Base-by-base conservation (phyloP, 208 protist species). In the Acanthamoeba polyphaga region DNA sequence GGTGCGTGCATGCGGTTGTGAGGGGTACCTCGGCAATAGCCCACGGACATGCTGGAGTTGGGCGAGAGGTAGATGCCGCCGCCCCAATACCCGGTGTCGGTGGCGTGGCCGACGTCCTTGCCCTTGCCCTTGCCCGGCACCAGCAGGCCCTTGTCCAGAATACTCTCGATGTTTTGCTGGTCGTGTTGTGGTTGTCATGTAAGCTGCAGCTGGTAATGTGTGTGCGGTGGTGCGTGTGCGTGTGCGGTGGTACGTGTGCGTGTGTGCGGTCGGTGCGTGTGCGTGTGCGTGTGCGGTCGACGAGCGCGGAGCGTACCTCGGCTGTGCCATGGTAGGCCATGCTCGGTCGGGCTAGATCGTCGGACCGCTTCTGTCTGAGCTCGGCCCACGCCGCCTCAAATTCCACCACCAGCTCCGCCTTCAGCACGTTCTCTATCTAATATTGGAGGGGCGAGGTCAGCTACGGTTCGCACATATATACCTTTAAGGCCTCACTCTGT, bases 241-340 rank as follows among this genome's bases (percentile, higher is more conserved):
- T 9, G 43, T 46, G 43, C 43, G 43, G 43, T 46, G 43, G 43
- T 46, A 4, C 43, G 43, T 46, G 43, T n/a, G n/a, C n/a, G n/a
- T n/a, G n/a, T n/a, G n/a, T n/a, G n/a, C 12, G 51, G 4, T 13
- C 51, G 51, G 51, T 55, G 51, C 12, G 51, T 13, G 51, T 55
- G 12, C 4, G 51, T 55, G 51, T 3, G 51, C 8, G 51, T 58
- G 53, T 58, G 53, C n/a, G 68, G n/a, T 15, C 38, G 12, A 0
- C n/a, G n/a, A n/a, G n/a, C n/a, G n/a, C n/a, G n/a, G 43, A 15
- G 9, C 70, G 72, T 49, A 80, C 72, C 72, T 89, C 80, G 29
- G 80, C 80, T 15, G 80, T 89, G 49, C 80, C 80, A 6, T 89
- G 80, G 29, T 89, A 89, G 29, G 80, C 80, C 80, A 89, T 89